Evolutionary conservation across 2,329 filamentous ascomycete species (phyloP).

Genomic region (Claviceps citrina): DNA sequence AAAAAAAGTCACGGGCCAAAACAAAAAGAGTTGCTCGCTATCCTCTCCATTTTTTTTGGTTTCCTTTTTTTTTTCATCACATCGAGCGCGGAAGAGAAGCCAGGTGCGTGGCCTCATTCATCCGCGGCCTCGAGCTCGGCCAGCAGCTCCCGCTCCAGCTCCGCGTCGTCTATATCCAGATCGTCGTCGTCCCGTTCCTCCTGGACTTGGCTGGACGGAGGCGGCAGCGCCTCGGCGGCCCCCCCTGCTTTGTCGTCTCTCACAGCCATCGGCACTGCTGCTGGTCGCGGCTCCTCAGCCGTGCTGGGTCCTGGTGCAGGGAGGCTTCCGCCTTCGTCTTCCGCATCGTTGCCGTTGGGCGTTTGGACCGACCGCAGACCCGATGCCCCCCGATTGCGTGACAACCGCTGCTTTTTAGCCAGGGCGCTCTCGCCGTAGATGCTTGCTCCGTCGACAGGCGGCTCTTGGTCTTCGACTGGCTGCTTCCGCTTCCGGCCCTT

Average conservation of each 20-base stretch:
- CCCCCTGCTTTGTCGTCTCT: conserved; percentile 7
- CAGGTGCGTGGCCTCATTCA: no score
- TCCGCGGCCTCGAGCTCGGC: conserved; percentile 37
- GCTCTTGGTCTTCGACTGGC: conserved; percentile 16
- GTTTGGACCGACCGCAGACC: conserved; percentile 31
- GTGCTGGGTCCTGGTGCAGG: conserved; percentile 26
- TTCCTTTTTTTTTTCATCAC: no score
- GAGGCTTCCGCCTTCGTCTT: conserved; percentile 21
- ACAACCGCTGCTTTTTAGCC: conserved; percentile 36
- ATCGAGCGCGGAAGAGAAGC: no score
- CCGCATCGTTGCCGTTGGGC: conserved; percentile 20
- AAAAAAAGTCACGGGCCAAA: no score
- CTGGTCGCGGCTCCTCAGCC: conserved; percentile 16
- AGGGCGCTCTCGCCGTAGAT: conserved; percentile 23
- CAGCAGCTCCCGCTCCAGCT: conserved; percentile 48
- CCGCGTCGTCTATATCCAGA: conserved; percentile 37
- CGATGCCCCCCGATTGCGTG: conserved; percentile 29
- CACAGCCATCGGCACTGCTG: conserved; percentile 11
- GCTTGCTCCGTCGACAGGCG: conserved; percentile 18
- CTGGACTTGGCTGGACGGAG: no score
- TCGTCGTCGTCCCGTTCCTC: conserved; percentile 17
- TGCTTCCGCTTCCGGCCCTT: conserved; percentile 21
- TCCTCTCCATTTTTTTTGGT: no score
- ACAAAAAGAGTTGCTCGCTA: no score
- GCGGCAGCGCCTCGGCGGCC: background rate